These are phyloP conservation scores for Crepidotus variabilis DNA, from an alignment of 768 basidiomycete species.

Conservation along the genomic window DNA sequence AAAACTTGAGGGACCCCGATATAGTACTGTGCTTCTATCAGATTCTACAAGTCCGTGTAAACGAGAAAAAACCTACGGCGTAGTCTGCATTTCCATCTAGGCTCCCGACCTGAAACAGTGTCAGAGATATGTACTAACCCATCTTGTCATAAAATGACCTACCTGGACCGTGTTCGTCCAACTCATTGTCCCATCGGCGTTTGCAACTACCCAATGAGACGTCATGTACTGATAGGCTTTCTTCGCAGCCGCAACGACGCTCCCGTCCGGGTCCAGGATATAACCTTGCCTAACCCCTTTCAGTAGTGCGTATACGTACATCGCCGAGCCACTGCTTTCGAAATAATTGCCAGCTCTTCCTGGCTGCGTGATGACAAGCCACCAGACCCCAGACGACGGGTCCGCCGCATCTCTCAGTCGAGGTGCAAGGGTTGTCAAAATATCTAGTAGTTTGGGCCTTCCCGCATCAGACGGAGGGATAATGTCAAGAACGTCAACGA, in stretches of 20 bases:
- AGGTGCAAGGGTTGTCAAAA: constrained; percentile 31
- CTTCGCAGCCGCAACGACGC: constrained; percentile 31
- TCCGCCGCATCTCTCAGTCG: constrained; percentile 36
- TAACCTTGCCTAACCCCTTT: constrained; percentile 41
- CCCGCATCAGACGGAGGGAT: constrained; percentile 28
- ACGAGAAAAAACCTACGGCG: constrained; percentile 22
- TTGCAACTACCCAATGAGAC: constrained; percentile 35
- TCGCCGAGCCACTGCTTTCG: constrained; percentile 42
- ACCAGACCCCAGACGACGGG: constrained; percentile 38
- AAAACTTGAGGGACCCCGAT: constrained; percentile 32
- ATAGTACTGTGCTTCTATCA: constrained; percentile 33
- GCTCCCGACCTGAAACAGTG: constrained; percentile 33
- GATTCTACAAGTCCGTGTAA: not conserved
- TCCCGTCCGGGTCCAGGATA: constrained; percentile 34
- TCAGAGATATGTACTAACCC: not conserved
- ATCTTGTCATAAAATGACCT: constrained; percentile 11
- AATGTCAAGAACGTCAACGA: constrained; percentile 41
- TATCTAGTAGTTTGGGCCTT: constrained; percentile 25
- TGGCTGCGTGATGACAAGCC: constrained; percentile 48
- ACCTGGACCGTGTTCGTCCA: constrained; percentile 45
- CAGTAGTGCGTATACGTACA: constrained; percentile 45
- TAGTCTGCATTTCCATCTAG: constrained; percentile 34
- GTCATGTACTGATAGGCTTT: constrained; percentile 40
- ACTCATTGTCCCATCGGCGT: constrained; percentile 39
- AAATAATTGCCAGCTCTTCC: constrained; percentile 43